These are phyloP conservation scores for Suhomyces bribrorum DNA, from an alignment of 1,139 yeast genomes.

Conservation along the genomic window DNA sequence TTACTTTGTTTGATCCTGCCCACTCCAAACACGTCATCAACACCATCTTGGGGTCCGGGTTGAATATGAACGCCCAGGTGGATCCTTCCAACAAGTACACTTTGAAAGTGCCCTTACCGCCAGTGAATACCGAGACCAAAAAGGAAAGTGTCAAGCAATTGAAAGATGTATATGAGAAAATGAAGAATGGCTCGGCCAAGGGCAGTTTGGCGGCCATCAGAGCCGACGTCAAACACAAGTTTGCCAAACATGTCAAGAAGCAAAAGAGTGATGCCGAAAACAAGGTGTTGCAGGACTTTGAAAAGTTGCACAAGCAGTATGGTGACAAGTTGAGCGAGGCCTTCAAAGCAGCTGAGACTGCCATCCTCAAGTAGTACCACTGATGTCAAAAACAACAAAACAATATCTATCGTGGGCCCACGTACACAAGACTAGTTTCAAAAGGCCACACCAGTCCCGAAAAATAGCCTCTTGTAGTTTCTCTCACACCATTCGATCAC, in stretches of 20 bases:
- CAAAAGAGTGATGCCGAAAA: slow-evolving; percentile 59
- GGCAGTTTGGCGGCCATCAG: slow-evolving; percentile 59
- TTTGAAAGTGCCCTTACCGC: slow-evolving; percentile 73
- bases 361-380: slow-evolving; percentile 34
- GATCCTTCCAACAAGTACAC: slow-evolving; percentile 74
- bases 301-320: slow-evolving; percentile 66
- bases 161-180: slow-evolving; percentile 65
- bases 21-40: slow-evolving; percentile 69
- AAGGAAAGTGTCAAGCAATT: slow-evolving; percentile 57
- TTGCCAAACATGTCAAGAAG: slow-evolving; percentile 46
- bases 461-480: slow-evolving; percentile 36
- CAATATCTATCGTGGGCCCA: too few relatives aligned
- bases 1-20: slow-evolving; percentile 83
- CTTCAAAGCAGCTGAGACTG: slow-evolving; percentile 61
- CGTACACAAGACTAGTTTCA: too few relatives aligned
- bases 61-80: slow-evolving; percentile 77
- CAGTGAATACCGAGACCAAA: slow-evolving; percentile 70
- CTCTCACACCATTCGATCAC: slow-evolving; percentile 45
- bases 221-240: slow-evolving; percentile 56
- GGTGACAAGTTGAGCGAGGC: slow-evolving; percentile 56
- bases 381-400: too few relatives aligned
- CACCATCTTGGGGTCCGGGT: slow-evolving; percentile 63
- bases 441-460: slow-evolving; percentile 28
- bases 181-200: slow-evolving; percentile 51
- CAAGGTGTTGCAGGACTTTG: slow-evolving; percentile 58